A percentile compares a stretch with the other conserved stretches of the same genome.
Conservation (phyloP, 2,329 filamentous ascomycete species). For the Monosporascus sp. region DNA sequence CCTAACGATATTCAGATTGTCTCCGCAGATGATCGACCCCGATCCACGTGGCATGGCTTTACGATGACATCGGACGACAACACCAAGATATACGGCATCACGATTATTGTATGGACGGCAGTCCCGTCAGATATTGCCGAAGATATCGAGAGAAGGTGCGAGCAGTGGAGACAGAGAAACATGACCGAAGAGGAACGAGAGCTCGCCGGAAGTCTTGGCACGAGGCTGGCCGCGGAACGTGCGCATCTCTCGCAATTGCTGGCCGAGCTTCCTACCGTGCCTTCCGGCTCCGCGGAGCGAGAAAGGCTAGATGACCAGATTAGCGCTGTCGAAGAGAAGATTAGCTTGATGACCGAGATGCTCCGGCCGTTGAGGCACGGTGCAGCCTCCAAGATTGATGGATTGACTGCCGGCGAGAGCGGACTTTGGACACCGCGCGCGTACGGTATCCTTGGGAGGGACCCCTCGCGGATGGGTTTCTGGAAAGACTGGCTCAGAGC, state of each 20-base stretch:
- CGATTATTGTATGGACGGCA: conserved; percentile 88
- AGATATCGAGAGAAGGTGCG: conserved; percentile 75
- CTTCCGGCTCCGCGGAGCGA: conserved; percentile 74
- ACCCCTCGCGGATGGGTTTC: conserved; percentile 77
- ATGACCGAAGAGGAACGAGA: conserved; percentile 91
- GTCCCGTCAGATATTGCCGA: conserved; percentile 76
- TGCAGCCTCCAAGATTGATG: conserved; percentile 94
- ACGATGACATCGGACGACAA: conserved; percentile 95
- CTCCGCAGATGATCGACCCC: conserved; percentile 85
- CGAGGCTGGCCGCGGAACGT: conserved; percentile 79
- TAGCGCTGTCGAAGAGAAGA: conserved; percentile 94
- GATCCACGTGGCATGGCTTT: conserved; percentile 98
- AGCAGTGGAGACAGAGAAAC: conserved; percentile 77
- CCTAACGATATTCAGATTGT: conserved; percentile 97
- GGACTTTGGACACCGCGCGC: conserved; percentile 93
- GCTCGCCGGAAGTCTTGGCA: conserved; percentile 83
- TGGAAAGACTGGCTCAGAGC: conserved; percentile 99
- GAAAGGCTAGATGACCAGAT: conserved; percentile 91
- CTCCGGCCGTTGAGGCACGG: conserved; percentile 87
- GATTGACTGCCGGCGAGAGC: conserved; percentile 88
- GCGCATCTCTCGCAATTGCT: conserved; percentile 86
- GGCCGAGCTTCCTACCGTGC: conserved; percentile 72
- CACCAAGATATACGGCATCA: conserved; percentile 86
- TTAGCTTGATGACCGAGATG: conserved; percentile 93
- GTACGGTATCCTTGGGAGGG: conserved; percentile 86